A percentile compares a stretch with the other conserved stretches of the same genome.
Evolutionary conservation across 2,329 filamentous ascomycete genomes (phyloP).

Genomic region (Xylariaceae sp.): DNA sequence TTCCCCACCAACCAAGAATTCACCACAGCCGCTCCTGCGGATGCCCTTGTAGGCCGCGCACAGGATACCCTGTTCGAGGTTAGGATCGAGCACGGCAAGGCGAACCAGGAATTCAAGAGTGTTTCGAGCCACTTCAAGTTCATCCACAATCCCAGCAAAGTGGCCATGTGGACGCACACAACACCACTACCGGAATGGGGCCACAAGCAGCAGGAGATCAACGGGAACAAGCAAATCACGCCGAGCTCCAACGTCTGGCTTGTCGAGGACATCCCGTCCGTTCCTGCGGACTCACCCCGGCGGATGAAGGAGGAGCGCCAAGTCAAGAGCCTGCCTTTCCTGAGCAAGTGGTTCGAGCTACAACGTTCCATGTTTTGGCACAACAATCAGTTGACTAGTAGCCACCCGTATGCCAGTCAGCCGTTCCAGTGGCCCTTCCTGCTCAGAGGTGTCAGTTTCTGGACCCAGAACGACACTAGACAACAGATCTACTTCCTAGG

Average conservation of each 20-base stretch:
- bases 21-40: constrained; percentile 67
- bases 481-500: constrained; percentile 98
- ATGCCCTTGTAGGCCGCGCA: constrained; percentile 64
- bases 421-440: constrained; percentile 98
- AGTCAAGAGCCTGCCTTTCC: constrained; percentile 78
- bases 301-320: constrained; percentile 68
- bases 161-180: constrained; percentile 98
- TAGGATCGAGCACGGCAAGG: constrained; percentile 78
- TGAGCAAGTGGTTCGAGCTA: constrained; percentile 91
- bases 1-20: constrained; percentile 99
- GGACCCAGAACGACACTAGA: constrained; percentile 91
- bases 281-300: constrained; percentile 64
- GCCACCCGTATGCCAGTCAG: constrained; percentile 89
- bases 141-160: constrained; percentile 87
- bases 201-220: constrained; percentile 96
- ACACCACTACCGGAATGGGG: constrained; percentile 95
- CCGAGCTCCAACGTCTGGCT: constrained; percentile 93
- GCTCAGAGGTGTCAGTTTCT: constrained; percentile 95
- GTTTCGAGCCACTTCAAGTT: constrained; percentile 93
- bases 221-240: constrained; percentile 92
- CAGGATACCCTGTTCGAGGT: constrained; percentile 94
- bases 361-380: constrained; percentile 99
- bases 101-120: constrained; percentile 76
- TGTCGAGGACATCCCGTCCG: constrained; percentile 80
- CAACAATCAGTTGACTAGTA: constrained; percentile 96